Percentiles rank a stretch among this genome's conserved stretches.
Evolutionary conservation across 169 alveolate genomes (phyloP).

Genomic region (Plasmodium knowlesi): DNA sequence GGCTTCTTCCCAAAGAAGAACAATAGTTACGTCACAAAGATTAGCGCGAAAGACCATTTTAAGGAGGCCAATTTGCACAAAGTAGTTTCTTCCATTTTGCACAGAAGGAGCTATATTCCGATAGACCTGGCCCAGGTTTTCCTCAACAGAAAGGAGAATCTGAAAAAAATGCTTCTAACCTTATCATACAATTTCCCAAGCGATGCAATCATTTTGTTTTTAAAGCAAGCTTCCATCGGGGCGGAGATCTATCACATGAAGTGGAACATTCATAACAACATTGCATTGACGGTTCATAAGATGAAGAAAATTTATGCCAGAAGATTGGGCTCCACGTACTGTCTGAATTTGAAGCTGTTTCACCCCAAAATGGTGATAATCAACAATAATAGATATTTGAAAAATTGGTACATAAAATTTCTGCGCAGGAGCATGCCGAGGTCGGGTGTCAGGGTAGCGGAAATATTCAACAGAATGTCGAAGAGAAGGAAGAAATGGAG

Average conservation of each 20-base stretch:
- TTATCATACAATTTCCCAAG: constrained; percentile 34
- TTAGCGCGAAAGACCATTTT: background rate
- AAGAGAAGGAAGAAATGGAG: background rate
- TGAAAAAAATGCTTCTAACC: constrained; percentile 36
- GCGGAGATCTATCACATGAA: constrained; percentile 10
- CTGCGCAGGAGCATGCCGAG: background rate
- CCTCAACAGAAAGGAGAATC: constrained; percentile 40
- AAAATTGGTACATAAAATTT: constrained; percentile 35
- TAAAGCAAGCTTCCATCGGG: constrained; percentile 55
- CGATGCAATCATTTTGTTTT: constrained; percentile 17
- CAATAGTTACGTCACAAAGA: background rate
- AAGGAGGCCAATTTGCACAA: background rate
- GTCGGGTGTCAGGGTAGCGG: background rate
- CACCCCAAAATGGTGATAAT: constrained; percentile 7
- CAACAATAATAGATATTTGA: constrained; percentile 24
- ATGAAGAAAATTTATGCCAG: constrained; percentile 34
- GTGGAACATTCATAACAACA: constrained; percentile 1
- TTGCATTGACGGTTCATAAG: background rate
- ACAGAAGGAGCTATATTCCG: constrained; percentile 29
- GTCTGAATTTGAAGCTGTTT: constrained; percentile 16
- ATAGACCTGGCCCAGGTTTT: constrained; percentile 16
- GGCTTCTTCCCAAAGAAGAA: background rate
- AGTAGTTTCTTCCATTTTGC: background rate
- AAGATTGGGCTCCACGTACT: background rate
- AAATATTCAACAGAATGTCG: background rate